Conservation (phyloP, 257 asterid species). For the Solanum sitiens region DNA sequence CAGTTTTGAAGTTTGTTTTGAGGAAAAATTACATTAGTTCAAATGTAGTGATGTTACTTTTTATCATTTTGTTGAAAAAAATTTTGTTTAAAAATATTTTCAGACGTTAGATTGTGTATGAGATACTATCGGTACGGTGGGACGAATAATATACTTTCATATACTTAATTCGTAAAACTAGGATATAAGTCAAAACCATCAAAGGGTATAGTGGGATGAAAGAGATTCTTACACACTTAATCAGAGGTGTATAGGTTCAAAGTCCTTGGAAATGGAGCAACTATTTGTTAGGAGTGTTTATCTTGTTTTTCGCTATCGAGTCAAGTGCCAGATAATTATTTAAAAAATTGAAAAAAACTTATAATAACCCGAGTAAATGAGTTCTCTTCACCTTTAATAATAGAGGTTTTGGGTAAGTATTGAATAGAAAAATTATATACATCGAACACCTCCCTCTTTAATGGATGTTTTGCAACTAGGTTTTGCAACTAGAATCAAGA, state of each 20-base stretch:
- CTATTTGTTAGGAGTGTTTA: neutral
- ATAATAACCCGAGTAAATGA: neutral
- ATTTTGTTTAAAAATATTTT: neutral
- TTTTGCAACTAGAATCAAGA: too few species aligned
- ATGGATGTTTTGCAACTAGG: neutral
- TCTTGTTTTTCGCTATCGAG: rapidly evolving
- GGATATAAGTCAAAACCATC: neutral
- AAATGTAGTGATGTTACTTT: neutral
- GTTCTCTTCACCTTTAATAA: neutral
- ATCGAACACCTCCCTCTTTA: rapidly evolving
- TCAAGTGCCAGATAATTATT: too few species aligned
- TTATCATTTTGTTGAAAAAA: neutral
- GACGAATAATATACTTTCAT: neutral
- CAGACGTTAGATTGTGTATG: neutral
- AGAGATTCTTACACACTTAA: neutral
- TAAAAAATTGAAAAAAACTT: neutral
- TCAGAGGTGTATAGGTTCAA: neutral
- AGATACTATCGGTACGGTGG: neutral
- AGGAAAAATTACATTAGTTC: neutral
- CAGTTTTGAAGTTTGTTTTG: neutral
- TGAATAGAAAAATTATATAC: neutral
- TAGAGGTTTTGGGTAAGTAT: neutral
- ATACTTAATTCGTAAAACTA: rapidly evolving
- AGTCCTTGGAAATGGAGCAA: rapidly evolving
- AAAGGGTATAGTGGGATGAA: too few species aligned